Percentiles rank a stretch among this genome's conserved stretches.
Evolutionary conservation across 2,329 filamentous ascomycete genomes (phyloP).

Genomic region (Colletotrichum sp.): DNA sequence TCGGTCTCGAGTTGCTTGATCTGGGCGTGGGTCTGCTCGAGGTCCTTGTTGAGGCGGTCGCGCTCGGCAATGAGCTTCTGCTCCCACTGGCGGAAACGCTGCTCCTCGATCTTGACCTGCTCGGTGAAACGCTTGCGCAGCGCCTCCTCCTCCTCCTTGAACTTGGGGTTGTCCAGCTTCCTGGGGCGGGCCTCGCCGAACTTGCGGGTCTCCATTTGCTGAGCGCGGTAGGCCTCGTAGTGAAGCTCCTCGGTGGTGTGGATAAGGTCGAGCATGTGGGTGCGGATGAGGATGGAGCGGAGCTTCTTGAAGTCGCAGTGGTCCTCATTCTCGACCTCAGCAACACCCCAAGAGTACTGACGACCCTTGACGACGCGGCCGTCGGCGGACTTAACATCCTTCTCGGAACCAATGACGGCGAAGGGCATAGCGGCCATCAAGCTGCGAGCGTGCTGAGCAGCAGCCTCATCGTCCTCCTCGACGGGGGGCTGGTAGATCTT

Average conservation of each 20-base stretch:
- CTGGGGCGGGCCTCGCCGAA: constrained; percentile 96
- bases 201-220: constrained; percentile 99
- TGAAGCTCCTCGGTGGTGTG: constrained; percentile 99
- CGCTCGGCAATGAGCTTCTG: constrained; percentile 99
- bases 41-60: constrained; percentile 99
- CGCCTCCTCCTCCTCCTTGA: constrained; percentile 99
- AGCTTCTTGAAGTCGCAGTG: constrained; percentile 99
- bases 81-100: constrained; percentile 99
- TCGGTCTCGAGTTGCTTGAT: constrained; percentile 93
- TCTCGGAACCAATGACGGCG: constrained; percentile 98
- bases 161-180: constrained; percentile 99
- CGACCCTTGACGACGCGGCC: constrained; percentile 98
- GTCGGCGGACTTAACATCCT: constrained; percentile 96
- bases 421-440: constrained; percentile 98
- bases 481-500: constrained; percentile 99
- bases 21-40: constrained; percentile 94
- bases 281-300: constrained; percentile 96
- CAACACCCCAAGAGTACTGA: constrained; percentile 99
- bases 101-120: constrained; percentile 99
- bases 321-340: constrained; percentile 99
- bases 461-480: constrained; percentile 97
- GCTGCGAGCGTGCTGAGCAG: constrained; percentile 91
- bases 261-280: constrained; percentile 99
- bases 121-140: constrained; percentile 99
- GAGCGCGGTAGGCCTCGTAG: constrained; percentile 98